Conservation (phyloP, 805 yeast genomes). For the Brettanomyces naardenensis region DNA sequence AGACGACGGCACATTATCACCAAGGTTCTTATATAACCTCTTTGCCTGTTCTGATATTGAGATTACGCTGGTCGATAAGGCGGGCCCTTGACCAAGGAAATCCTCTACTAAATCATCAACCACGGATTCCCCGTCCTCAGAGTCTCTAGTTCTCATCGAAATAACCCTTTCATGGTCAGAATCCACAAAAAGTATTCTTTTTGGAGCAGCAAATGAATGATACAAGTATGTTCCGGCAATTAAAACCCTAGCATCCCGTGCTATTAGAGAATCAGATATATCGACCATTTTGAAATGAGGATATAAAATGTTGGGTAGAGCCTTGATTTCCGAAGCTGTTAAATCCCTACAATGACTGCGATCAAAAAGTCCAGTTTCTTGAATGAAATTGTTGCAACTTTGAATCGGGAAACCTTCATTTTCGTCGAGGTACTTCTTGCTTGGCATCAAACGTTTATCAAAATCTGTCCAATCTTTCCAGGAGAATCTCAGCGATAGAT, state of each 20-base stretch:
- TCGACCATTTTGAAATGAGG: slow-evolving; percentile 21
- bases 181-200: slow-evolving; percentile 15
- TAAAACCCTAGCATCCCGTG: slow-evolving; percentile 24
- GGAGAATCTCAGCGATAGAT: slow-evolving; percentile 19
- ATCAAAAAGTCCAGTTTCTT: slow-evolving; percentile 10
- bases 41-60: background rate
- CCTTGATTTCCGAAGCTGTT: slow-evolving; percentile 3
- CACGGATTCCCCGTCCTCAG: background rate
- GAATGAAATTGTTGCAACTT: slow-evolving; percentile 14
- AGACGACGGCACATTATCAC: background rate
- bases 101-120: slow-evolving; percentile 1
- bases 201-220: slow-evolving; percentile 25
- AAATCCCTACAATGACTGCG: slow-evolving; percentile 9
- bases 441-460: slow-evolving; percentile 15
- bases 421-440: slow-evolving; percentile 10
- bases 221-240: slow-evolving; percentile 29
- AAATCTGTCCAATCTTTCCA: slow-evolving; percentile 27
- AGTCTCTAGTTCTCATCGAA: background rate
- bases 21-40: background rate
- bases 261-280: slow-evolving; percentile 17
- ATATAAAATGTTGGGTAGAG: slow-evolving; percentile 11
- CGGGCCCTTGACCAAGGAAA: background rate
- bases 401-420: slow-evolving; percentile 8
- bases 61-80: background rate
- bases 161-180: slow-evolving; percentile 6